Evolutionary conservation across 73 alveolate species (phyloP), one percentile per base, ranked within the genome.

Genomic region (Halteria grandinella): DNA sequence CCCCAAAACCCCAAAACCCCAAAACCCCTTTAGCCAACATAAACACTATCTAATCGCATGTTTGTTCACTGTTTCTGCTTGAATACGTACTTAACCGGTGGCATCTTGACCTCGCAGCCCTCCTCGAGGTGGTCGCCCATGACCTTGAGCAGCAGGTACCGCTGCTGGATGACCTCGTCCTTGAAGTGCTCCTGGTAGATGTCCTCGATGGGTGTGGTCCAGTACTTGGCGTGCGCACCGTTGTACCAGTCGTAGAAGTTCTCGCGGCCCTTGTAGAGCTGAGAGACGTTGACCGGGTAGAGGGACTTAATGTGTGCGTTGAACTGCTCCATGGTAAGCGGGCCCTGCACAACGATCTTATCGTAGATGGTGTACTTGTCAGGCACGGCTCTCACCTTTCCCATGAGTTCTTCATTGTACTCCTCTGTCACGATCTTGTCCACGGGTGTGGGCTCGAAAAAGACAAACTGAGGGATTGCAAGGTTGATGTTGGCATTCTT

Each of bases 371-470:
- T 87, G 88, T 79, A 94, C 47, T 92, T 88, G 72, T 87, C 90
- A 15, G 99, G 99, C 49, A 94, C 88, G 10, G 97, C 97, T 73
- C 91, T 92, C 0, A 89, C 89, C 36, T 96, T 95, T n/a, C 94
- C 85, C 66, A 60, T 43, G 18, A 85, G 48, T 25, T 82, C 53
- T 49, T 92, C 94, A 71, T 92, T 95, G 58, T 51, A 84, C 34
- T 73, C 98, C 53, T 89, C 89, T 39, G 93, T 95, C 57, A 58
- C 17, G 58, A 82, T 91, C 87, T 93, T 89, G 48, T 76, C 85
- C 11, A 96, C 96, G 20, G 91, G 94, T n/a, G 29, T 69, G 0
- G 97, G 97, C 57, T 89, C 95, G 0, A 92, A 75, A 75, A 90
- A 69, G 37, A 95, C 90, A 92, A 85, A 93, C 11, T 91, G 60